A percentile compares a stretch with the other conserved stretches of the same genome.
Conservation (phyloP, 768 basidiomycete species). For the Mycena maculata region DNA sequence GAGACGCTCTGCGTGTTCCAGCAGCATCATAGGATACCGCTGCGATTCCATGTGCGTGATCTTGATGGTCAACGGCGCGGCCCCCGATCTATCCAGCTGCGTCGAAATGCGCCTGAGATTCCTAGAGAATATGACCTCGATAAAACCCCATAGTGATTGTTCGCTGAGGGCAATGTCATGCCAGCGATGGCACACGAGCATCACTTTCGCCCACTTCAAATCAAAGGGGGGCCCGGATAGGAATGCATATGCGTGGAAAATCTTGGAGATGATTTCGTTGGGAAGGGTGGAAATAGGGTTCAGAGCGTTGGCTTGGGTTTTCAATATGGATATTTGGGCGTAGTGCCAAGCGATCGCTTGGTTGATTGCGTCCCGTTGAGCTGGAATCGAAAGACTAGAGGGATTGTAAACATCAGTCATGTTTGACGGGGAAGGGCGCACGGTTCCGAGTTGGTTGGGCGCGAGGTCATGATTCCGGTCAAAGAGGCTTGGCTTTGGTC, state of each 20-base stretch:
- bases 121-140: neutral
- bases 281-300: conserved; percentile 1
- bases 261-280: conserved; percentile 9
- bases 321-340: conserved; percentile 9
- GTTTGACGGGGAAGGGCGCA: too few species aligned
- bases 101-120: neutral
- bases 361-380: neutral
- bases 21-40: neutral
- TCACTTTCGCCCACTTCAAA: conserved; percentile 4
- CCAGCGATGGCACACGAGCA: conserved; percentile 23
- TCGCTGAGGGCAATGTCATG: neutral
- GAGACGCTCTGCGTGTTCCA: conserved; percentile 1
- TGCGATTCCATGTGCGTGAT: neutral
- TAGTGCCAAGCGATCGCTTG: conserved; percentile 12
- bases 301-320: neutral
- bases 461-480: too few species aligned
- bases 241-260: neutral
- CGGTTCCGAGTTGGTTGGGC: too few species aligned
- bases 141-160: conserved; percentile 1
- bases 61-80: conserved; percentile 10
- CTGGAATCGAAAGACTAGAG: too few species aligned
- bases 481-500: too few species aligned
- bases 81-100: conserved; percentile 5
- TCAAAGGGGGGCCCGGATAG: neutral
- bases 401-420: too few species aligned